Conservation (phyloP, 345 rosid species). For the Brassica rapa region DNA sequence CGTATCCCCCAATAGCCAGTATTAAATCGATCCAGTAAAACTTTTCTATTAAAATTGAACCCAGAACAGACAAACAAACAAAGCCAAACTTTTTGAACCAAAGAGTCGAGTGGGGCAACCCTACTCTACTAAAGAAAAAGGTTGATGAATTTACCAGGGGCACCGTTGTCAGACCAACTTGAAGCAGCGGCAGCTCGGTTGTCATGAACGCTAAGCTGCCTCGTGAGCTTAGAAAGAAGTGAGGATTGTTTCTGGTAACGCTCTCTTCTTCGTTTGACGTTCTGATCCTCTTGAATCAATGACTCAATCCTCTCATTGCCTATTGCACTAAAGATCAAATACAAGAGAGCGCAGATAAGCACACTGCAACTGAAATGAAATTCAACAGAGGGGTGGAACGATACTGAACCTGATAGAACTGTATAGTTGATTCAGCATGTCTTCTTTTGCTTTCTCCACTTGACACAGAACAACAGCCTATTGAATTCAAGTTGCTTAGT, state of each 20-base stretch:
- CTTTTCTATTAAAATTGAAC: too few species aligned
- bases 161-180: constrained; percentile 57
- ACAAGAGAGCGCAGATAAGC: constrained; percentile 20
- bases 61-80: too few species aligned
- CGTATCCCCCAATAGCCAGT: too few species aligned
- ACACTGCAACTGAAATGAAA: constrained; percentile 1
- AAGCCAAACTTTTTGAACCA: too few species aligned
- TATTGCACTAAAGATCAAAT: constrained; percentile 56
- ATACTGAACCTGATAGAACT: constrained; percentile 72
- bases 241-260: constrained; percentile 82
- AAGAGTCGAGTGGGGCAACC: too few species aligned
- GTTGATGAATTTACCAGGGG: constrained; percentile 47
- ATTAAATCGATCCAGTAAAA: too few species aligned
- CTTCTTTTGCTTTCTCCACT: constrained; percentile 98
- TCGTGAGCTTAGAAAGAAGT: constrained; percentile 75
- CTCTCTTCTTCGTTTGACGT: constrained; percentile 73
- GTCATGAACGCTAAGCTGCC: constrained; percentile 87
- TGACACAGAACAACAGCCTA: constrained; percentile 99
- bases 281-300: constrained; percentile 88
- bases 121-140: not conserved
- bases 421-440: constrained; percentile 93
- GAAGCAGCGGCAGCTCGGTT: constrained; percentile 90
- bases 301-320: constrained; percentile 77
- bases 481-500: constrained; percentile 33
- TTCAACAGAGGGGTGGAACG: not conserved